Evolutionary conservation across 345 rosid genomes (phyloP).

Genomic region (Populus davidiana): DNA sequence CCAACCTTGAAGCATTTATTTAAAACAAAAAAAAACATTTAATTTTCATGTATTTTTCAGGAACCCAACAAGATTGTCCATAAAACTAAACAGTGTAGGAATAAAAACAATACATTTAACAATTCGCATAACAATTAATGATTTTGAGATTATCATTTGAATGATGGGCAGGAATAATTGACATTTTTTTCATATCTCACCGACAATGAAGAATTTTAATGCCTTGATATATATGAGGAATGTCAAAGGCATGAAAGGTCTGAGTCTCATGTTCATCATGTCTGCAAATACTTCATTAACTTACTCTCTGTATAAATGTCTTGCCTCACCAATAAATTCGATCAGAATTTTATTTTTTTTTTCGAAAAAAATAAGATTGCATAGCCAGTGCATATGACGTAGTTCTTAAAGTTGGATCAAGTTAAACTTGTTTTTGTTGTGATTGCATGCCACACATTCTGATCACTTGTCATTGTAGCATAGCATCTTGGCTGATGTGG

Average conservation of each 20-base stretch:
- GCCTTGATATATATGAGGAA: background rate
- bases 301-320: background rate
- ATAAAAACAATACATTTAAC: conserved; percentile 15
- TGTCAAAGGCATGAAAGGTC: conserved; percentile 10
- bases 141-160: conserved; percentile 1
- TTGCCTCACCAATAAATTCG: background rate
- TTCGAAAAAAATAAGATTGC: background rate
- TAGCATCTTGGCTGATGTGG: conserved; percentile 35
- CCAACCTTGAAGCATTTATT: too few relatives aligned
- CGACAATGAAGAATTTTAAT: background rate
- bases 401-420: background rate
- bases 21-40: too few relatives aligned
- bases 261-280: background rate
- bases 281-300: background rate
- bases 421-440: background rate
- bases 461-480: background rate
- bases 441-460: background rate
- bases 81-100: conserved; percentile 18
- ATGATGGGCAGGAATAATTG: conserved; percentile 8
- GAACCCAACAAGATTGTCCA: conserved; percentile 13
- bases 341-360: background rate
- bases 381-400: background rate
- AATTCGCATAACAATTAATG: background rate
- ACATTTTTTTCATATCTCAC: conserved; percentile 3
- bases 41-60: too few relatives aligned